Evolutionary conservation across 805 yeast genomes (phyloP), one percentile per base, ranked within the genome.

Genomic region (Pichia eremophila): DNA sequence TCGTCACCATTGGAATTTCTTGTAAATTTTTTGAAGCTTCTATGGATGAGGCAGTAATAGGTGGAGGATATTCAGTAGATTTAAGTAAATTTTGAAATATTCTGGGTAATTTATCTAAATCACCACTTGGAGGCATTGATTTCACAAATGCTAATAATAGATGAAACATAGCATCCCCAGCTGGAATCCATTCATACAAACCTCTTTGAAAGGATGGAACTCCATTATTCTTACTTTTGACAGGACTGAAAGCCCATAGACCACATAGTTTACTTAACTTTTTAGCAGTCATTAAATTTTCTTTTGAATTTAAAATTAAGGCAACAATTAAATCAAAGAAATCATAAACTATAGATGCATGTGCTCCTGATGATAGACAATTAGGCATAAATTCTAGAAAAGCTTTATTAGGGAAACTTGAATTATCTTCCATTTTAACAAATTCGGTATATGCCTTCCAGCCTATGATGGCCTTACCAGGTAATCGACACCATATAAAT

Each of bases 281-380:
- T 43, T 89, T 73, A 0, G 93, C 95, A 57, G 85, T 79, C 71
- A 89, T 67, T 57, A 83, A 79, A 58, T 88, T 87, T 39, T 79
- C 77, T 56, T 80, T 83, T 4, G 95, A 79, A 64, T 87, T 85
- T 10, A 95, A 79, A 0, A 95, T 81, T 39, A 89, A 66, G 11
- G 88, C 74, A 11, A 87, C 85, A 40, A 90, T 66, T 35, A 89
- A 71, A 59, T 89, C 96, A 56, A 88, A 75, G 57, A 88, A 90
- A 60, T 86, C 95, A 62, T 85, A 86, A 5, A 86, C 91, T 5
- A 90, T 86, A 2, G 93, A 82, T 0, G 95, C 95, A 65, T 88
- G 96, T 6, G 91, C 83, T 2, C 93, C 87, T 0, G 93, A 81
- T 2, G 83, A 75, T 22, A 87, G 70, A 63, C 95, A 85, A 51